Base-by-base conservation (phyloP, 2,329 filamentous ascomycete species). In the Talaromyces sp. region DNA sequence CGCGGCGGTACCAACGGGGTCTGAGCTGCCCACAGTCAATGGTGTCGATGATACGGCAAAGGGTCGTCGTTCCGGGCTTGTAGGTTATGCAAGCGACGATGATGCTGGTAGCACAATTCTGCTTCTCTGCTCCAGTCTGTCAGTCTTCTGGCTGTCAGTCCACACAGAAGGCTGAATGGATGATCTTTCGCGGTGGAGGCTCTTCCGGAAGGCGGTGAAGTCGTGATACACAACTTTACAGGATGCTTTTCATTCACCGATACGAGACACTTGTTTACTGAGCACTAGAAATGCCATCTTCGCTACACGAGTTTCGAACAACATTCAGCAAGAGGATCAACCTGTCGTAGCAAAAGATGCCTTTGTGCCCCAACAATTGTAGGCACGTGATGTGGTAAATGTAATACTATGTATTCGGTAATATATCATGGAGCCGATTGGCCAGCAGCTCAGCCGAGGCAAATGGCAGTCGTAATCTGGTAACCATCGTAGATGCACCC, bases 371-470 rank as follows among this genome's bases (percentile, higher is more conserved):
- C 10, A 37, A 37, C 10, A 4, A 22, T 6, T 15, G 33, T 17
- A 8, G 13, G 33, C 52, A 56, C 33, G 33, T 56, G 52, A 56
- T 15, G n/a, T 39, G 4, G 2, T 8, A 33, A 25, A 56, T 56
- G 52, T 56, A 56, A 56, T 9, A 2, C 33, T 1, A 11, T 19
- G 52, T 56, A 37, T 56, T 10, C 22, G 33, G 60, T 62, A 62
- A 62, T 54, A 3, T 52, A 62, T 54, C 4, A 7, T 1, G 17
- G n/a, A 4, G 35, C 27, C 33, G 60, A 62, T 43, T 39, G 22
- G 37, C n/a, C 27, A 37, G 9, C 5, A 31, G 6, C 5, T 35
- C n/a, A 63, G 61, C 61, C 61, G 61, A 63, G 61, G 61, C 52
- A 56, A 56, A 22, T 35, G 27, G 50, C 31, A 54, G 50, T 5